Evolutionary conservation across 140 eudicot genomes (phyloP), one percentile per base, ranked within the genome.

Genomic region (Bidens hawaiensis): DNA sequence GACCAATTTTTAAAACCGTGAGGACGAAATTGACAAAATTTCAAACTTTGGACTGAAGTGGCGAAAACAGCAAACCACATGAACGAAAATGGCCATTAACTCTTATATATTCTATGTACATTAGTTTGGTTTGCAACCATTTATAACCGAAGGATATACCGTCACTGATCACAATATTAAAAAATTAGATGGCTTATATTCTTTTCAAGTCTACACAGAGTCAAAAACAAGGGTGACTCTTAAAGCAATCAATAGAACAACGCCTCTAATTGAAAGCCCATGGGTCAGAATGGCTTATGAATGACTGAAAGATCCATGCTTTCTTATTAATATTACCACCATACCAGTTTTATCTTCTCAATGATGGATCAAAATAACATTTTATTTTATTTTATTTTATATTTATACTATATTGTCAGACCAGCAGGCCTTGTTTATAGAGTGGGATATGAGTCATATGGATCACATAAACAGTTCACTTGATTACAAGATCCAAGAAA

Each of bases 401-500:
- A n/a, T 6, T 17, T 15, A 46, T 46, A 46, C 52, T n/a, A n/a
- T 46, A 46, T 52, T 52, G 60, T 25, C 60, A 52, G 60, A 52
- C 22, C 36, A 25, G 12, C 60, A 52, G 34, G 60, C 60, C 60
- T 52, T 52, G 36, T 36, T 52, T 52, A 6, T 52, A 52, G 2
- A 3, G 57, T 50, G 57, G 30, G 30, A 14, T n/a, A n/a, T 52
- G 60, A 52, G 60, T 52, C 60, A 52, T n/a, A 52, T 24, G 60
- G 60, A 52, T 36, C 60, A 52, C 60, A 52, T 3, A 13, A 52
- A 51, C 31, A 51, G 31, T 51, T 51, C 59, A 52, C 59, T 52
- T 52, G 59, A 52, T 24, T 52, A 25, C 59, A 52, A 52, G 59
- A 52, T 52, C 59, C 59, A 52, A 52, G 34, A 52, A 24, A 52